Percentiles rank a stretch among this genome's conserved stretches.
phyloP scores from a whole-genome alignment of 169 alveolate species.

The Cryptosporidium ubiquitum region DNA sequence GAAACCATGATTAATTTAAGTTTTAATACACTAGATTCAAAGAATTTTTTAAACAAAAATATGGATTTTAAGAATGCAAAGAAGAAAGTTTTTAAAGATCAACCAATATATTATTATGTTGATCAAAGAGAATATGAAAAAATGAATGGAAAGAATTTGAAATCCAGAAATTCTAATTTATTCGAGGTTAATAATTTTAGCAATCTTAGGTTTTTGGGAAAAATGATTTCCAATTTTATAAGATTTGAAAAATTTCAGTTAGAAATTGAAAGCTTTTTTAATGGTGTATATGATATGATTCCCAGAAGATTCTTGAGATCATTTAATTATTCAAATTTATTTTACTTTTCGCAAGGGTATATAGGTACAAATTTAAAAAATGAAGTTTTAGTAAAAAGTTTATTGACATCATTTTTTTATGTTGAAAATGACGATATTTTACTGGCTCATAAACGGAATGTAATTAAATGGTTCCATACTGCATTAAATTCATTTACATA shows the following conservation, averaged over 20 bases:
- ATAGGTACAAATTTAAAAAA: not conserved
- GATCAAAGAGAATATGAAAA: not conserved
- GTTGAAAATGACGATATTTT: constrained; percentile 31
- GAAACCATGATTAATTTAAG: constrained; percentile 10
- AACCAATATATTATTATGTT: constrained; percentile 24
- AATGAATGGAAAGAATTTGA: not conserved
- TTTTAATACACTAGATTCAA: not conserved
- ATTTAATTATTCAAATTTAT: not conserved
- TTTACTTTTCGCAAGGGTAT: constrained; percentile 20
- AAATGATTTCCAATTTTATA: not conserved
- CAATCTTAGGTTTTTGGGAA: constrained; percentile 17
- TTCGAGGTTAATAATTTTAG: constrained; percentile 13
- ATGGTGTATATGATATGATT: constrained; percentile 44
- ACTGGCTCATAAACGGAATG: constrained; percentile 4
- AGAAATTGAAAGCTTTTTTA: constrained; percentile 32
- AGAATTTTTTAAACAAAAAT: not conserved
- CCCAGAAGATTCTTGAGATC: constrained; percentile 49
- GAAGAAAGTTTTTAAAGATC: not conserved
- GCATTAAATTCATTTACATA: constrained; percentile 20
- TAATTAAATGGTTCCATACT: constrained; percentile 8
- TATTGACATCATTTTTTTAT: not conserved
- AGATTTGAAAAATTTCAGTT: not conserved
- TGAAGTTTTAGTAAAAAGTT: not conserved
- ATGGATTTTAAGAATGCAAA: constrained; percentile 43
- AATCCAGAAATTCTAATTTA: not conserved